Conservation (phyloP, 352 stramenopile species). For the Pythium aristosporum region DNA sequence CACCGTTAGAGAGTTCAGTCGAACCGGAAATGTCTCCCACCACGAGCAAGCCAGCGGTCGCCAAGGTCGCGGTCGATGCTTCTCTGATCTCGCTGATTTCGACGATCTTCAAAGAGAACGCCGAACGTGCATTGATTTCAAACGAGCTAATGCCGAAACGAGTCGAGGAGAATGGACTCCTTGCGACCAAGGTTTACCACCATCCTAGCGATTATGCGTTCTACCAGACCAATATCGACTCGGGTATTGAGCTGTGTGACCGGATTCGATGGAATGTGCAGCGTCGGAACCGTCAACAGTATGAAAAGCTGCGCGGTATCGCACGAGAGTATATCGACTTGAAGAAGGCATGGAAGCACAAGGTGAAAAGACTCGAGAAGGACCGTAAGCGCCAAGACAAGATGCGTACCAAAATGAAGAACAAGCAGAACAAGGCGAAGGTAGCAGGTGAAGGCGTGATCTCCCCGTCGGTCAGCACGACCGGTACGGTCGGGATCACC, state of each 20-base stretch:
- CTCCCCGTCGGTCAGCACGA: background rate
- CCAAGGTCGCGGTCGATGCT: constrained; percentile 62
- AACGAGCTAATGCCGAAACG: constrained; percentile 62
- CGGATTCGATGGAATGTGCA: constrained; percentile 63
- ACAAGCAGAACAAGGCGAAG: constrained; percentile 57
- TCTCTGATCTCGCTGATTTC: constrained; percentile 63
- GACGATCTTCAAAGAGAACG: constrained; percentile 65
- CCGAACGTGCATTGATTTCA: constrained; percentile 42
- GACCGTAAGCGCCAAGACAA: constrained; percentile 86
- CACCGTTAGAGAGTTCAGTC: background rate
- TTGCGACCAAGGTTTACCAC: constrained; percentile 66
- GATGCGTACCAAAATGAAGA: constrained; percentile 53
- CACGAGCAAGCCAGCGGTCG: constrained; percentile 7
- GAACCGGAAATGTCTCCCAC: background rate
- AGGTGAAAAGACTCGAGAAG: constrained; percentile 87
- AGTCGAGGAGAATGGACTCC: constrained; percentile 35
- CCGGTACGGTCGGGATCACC: constrained; percentile 4
- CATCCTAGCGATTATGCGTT: constrained; percentile 74
- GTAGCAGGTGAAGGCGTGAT: constrained; percentile 19
- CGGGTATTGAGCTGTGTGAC: constrained; percentile 42
- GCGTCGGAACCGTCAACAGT: constrained; percentile 56
- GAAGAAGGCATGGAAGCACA: constrained; percentile 80
- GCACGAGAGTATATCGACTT: constrained; percentile 79
- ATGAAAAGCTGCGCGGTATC: constrained; percentile 68
- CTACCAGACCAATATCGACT: constrained; percentile 71